Base-by-base conservation (phyloP, 352 stramenopile genomes). In the Phytophthora colocasiae region DNA sequence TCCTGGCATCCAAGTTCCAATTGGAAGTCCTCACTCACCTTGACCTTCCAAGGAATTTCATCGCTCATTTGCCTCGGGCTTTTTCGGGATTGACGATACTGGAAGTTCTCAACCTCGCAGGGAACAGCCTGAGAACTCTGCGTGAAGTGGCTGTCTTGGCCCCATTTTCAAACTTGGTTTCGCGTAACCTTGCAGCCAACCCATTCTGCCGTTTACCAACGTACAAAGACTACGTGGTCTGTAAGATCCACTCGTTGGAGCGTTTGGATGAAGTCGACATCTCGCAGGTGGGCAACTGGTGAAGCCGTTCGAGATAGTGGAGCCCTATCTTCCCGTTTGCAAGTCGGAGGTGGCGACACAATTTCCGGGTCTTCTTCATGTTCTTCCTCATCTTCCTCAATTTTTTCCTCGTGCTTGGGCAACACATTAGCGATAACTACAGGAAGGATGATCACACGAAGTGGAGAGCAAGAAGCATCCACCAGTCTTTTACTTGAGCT, bases 21-120 rank as follows among this genome's bases (percentile, higher is more conserved):
- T 3, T 8, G 7, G 7, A 3, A 41, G 36, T 17, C 36, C 36
- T 94, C 9, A 75, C 63, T 6, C 63, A 77, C 11, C 58, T 94
- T 39, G 83, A 96, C 51, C 38, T 96, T 9, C 90, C 83, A 1
- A 85, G 87, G 26, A 96, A 96, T 59, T 93, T 92, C 45, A 90
- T 96, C 24, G 75, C 70, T 10, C 85, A 94, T 58, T 84, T 96
- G 17, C 85, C 87, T 8, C 73, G 74, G 5, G n/a, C n/a, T n/a
- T n/a, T 96, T 50, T 64, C 65, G 0, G 49, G 50, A 2, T 70
- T 96, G 0, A 74, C 70, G 27, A 68, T 77, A 26, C 48, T 96
- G 10, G 81, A 94, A 69, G 63, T 44, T 9, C 73, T 96, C 14
- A 81, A 93, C 48, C 29, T 96, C 2, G 80, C 83, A 0, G 87